Evolutionary conservation across 805 yeast genomes (phyloP).

Genomic region (Tetrapisispora iriomotensis): DNA sequence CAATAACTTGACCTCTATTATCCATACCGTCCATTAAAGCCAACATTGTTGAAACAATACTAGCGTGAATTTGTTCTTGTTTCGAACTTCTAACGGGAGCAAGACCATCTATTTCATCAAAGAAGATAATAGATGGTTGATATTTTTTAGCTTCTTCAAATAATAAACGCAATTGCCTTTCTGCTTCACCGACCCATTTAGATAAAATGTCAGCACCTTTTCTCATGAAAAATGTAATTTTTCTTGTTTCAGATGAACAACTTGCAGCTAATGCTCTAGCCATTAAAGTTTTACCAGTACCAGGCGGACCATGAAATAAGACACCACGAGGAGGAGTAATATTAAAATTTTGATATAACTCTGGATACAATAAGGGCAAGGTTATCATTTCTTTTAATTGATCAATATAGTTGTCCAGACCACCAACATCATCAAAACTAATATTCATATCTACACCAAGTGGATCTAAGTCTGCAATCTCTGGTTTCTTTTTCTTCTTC

Average conservation of each 20-base stretch:
- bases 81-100: constrained; percentile 97
- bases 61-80: constrained; percentile 97
- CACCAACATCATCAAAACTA: constrained; percentile 82
- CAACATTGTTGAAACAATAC: constrained; percentile 87
- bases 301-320: constrained; percentile 96
- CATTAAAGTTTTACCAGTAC: constrained; percentile 97
- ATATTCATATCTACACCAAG: constrained; percentile 81
- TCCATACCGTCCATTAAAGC: constrained; percentile 99
- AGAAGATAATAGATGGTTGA: constrained; percentile 92
- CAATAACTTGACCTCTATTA: constrained; percentile 94
- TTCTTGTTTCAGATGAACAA: constrained; percentile 72
- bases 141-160: constrained; percentile 95
- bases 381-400: constrained; percentile 97
- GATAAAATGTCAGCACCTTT: constrained; percentile 96
- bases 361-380: constrained; percentile 86
- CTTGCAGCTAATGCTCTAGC: constrained; percentile 96
- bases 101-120: constrained; percentile 95
- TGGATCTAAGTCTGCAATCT: constrained; percentile 85
- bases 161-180: constrained; percentile 77
- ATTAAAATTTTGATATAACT: constrained; percentile 76
- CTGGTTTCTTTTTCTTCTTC: constrained; percentile 38
- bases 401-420: constrained; percentile 79
- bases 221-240: constrained; percentile 94
- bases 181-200: constrained; percentile 99
- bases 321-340: constrained; percentile 98